These are phyloP conservation scores for Colletotrichum graminicola DNA, from an alignment of 2,329 filamentous ascomycete species.

Conservation along the genomic window DNA sequence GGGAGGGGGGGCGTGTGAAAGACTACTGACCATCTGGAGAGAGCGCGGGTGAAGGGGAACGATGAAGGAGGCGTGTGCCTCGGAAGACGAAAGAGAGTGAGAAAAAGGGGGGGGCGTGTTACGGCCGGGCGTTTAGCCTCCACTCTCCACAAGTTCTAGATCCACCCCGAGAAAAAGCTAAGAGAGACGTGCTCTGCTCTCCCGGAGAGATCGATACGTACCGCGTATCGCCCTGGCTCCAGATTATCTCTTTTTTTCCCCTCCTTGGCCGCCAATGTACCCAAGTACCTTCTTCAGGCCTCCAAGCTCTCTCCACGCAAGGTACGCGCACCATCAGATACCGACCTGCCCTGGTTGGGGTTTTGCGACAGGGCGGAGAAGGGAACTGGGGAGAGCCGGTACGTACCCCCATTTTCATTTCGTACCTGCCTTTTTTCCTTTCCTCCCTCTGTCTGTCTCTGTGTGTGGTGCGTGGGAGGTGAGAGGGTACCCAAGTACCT, in stretches of 20 bases:
- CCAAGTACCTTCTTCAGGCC: neutral
- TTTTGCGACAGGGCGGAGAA: constrained; percentile 22
- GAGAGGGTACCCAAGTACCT: neutral
- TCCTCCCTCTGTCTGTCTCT: neutral
- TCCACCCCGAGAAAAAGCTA: constrained; percentile 32
- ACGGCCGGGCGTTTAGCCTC: constrained; percentile 4
- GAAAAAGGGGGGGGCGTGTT: constrained; percentile 2
- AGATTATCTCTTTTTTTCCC: constrained; percentile 7
- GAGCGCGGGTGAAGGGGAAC: constrained; percentile 24
- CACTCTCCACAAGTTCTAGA: constrained; percentile 22
- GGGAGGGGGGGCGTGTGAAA: neutral
- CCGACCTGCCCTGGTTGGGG: constrained; percentile 7
- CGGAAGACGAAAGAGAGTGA: neutral
- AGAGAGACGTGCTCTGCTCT: constrained; percentile 39
- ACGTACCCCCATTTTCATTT: neutral
- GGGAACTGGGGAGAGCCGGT: constrained; percentile 3
- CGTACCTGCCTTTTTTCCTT: neutral
- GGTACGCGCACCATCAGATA: constrained; percentile 22
- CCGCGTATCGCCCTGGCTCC: neutral
- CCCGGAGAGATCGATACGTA: constrained; percentile 34
- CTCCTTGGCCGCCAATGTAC: constrained; percentile 7
- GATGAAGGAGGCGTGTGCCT: constrained; percentile 11
- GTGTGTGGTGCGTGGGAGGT: neutral
- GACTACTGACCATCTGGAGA: constrained; percentile 18
- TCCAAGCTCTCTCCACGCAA: neutral